Percentiles rank a stretch among this genome's conserved stretches.
Conservation (phyloP, 2,329 filamentous ascomycete species). For the Neofusicoccum sp. region DNA sequence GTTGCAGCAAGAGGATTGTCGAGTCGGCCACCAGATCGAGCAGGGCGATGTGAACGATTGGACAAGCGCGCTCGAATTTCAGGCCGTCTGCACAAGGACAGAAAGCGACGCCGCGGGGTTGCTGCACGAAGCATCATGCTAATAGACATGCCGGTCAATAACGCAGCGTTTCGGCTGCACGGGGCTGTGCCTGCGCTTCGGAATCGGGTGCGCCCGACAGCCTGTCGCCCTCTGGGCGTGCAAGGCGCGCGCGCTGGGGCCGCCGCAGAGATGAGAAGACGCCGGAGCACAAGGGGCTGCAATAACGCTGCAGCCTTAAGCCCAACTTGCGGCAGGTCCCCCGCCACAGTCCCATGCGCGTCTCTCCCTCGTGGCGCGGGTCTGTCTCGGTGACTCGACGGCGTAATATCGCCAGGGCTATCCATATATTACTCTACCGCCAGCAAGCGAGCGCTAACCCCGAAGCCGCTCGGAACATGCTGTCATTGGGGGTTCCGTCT, state of each 20-base stretch:
- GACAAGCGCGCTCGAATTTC: background rate
- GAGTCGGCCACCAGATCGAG: background rate
- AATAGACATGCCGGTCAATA: constrained; percentile 6
- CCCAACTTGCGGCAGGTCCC: background rate
- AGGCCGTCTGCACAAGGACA: background rate
- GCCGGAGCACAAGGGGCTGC: too few species aligned
- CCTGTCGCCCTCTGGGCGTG: background rate
- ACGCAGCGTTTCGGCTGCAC: background rate
- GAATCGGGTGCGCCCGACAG: background rate
- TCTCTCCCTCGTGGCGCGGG: background rate
- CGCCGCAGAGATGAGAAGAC: background rate
- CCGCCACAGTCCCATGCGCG: background rate
- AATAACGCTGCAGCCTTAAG: background rate
- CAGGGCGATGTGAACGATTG: background rate
- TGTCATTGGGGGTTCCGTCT: background rate
- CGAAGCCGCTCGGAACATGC: background rate
- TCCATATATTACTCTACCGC: background rate
- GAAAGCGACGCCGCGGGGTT: background rate
- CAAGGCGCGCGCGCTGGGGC: background rate
- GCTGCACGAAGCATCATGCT: background rate
- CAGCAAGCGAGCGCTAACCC: background rate
- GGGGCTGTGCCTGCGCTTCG: background rate
- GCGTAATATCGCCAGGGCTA: constrained; percentile 5
- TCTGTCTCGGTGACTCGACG: background rate
- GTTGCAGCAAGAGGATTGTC: constrained; percentile 15